Evolutionary conservation across 495 filamentous ascomycete genomes (phyloP), one percentile per base, ranked within the genome.

Genomic region (Neurospora terricola): DNA sequence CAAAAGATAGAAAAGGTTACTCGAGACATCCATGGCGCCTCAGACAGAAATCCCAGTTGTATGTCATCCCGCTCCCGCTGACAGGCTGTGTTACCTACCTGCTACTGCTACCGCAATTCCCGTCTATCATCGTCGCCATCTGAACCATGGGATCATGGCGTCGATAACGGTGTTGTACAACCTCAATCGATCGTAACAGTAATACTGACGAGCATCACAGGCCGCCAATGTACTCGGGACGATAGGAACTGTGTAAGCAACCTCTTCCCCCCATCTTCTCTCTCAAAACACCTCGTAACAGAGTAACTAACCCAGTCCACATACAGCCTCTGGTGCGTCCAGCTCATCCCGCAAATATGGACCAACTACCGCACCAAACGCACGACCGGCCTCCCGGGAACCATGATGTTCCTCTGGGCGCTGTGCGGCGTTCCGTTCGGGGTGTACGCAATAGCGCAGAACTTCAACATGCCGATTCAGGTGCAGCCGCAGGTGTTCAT

Each of bases 331-430:
- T 88, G 86, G 86, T 88, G 85, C 72, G 75, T 88, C 69, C 86
- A 85, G 82, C 74, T 85, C 0, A 69, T 85, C 7, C 84, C 83
- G 37, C 83, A 85, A 75, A 91, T 93, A 81, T 93, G 90, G 90
- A 86, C 87, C 72, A 94, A 92, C 78, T 92, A 88, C 85, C 82
- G 84, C 11, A 84, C 81, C 12, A 94, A 94, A 76, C 87, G 87
- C 69, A 93, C 92, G 1, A 90, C 93, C 48, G 92, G 92, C 0
- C 83, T 94, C 1, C 92, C 92, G 5, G 88, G 85, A 0, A 74
- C 82, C 18, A 94, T 94, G 91, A 90, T 93, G 87, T 88, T 93
- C 71, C 78, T 93, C 2, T 94, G 91, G 91, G 90, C 89, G 30
- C 78, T 86, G 38, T 91, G 90, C 74, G 86, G 82, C 69, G 79